Evolutionary conservation across 805 yeast genomes (phyloP).

Genomic region (Ascoidea rubescens): DNA sequence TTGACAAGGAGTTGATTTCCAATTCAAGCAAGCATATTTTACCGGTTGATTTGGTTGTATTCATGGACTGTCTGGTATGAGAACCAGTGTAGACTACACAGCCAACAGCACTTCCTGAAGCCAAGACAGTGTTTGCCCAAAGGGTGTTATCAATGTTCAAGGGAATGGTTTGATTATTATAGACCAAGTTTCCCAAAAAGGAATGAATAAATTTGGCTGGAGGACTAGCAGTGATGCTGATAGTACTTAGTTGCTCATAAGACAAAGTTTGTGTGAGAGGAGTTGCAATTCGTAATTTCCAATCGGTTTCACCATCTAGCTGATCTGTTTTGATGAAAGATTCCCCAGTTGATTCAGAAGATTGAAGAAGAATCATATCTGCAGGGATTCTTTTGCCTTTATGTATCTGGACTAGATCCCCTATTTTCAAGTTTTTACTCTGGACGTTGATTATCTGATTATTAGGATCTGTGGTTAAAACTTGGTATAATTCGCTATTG

Average conservation of each 20-base stretch:
- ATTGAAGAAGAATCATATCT: constrained; percentile 73
- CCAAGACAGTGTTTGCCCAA: constrained; percentile 97
- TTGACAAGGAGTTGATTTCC: constrained; percentile 81
- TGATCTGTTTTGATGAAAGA: constrained; percentile 94
- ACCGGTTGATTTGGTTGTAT: constrained; percentile 76
- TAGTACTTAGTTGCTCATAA: constrained; percentile 35
- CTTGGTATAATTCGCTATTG: constrained; percentile 60
- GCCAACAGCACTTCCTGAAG: constrained; percentile 86
- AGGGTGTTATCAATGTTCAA: constrained; percentile 80
- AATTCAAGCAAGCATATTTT: constrained; percentile 83
- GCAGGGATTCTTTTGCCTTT: constrained; percentile 90
- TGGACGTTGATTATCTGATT: constrained; percentile 19
- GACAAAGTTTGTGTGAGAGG: constrained; percentile 52
- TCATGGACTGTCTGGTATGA: constrained; percentile 91
- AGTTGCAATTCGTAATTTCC: constrained; percentile 83
- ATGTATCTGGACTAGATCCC: constrained; percentile 67
- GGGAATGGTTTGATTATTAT: constrained; percentile 45
- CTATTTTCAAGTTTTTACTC: constrained; percentile 61
- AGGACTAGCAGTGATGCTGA: constrained; percentile 52
- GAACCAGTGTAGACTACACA: constrained; percentile 80
- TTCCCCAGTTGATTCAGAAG: constrained; percentile 75
- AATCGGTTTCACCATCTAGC: constrained; percentile 97
- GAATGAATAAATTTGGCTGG: constrained; percentile 78
- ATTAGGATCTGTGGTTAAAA: constrained; percentile 37
- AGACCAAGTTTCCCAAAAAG: constrained; percentile 62